Percentiles rank a stretch among this genome's conserved stretches.
Conservation (phyloP, 176 grass and related monocot genomes). For the Avena sativa region DNA sequence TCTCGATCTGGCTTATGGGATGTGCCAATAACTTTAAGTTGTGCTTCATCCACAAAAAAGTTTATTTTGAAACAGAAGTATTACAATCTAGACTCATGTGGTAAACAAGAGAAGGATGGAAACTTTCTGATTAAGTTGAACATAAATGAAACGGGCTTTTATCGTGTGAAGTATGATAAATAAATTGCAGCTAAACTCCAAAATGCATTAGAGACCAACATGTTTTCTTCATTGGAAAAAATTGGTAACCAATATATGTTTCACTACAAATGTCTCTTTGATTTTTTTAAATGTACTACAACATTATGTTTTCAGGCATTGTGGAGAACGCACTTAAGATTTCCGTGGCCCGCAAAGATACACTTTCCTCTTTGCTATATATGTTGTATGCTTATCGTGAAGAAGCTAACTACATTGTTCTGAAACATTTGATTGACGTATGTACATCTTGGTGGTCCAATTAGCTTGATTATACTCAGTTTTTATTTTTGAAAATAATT, state of each 20-base stretch:
- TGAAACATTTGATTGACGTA: constrained; percentile 62
- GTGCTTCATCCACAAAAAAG: constrained; percentile 59
- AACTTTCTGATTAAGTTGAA: constrained; percentile 80
- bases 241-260: constrained; percentile 53
- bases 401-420: constrained; percentile 67
- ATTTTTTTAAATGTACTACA: neutral
- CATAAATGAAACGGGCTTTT: constrained; percentile 82
- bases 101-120: constrained; percentile 23
- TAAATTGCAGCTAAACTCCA: constrained; percentile 58
- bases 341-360: constrained; percentile 62
- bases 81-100: constrained; percentile 49
- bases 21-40: constrained; percentile 64
- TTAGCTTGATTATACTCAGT: neutral
- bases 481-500: neutral
- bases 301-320: constrained; percentile 56
- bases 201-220: constrained; percentile 64
- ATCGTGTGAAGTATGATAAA: constrained; percentile 81
- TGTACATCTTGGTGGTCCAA: constrained; percentile 31
- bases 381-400: constrained; percentile 60
- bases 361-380: constrained; percentile 62
- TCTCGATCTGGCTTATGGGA: constrained; percentile 63
- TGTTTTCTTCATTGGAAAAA: constrained; percentile 69
- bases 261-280: constrained; percentile 8
- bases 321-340: constrained; percentile 70
- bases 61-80: constrained; percentile 62